Base-by-base conservation (phyloP, 306 rosid species). In the Lathyrus aphaca region DNA sequence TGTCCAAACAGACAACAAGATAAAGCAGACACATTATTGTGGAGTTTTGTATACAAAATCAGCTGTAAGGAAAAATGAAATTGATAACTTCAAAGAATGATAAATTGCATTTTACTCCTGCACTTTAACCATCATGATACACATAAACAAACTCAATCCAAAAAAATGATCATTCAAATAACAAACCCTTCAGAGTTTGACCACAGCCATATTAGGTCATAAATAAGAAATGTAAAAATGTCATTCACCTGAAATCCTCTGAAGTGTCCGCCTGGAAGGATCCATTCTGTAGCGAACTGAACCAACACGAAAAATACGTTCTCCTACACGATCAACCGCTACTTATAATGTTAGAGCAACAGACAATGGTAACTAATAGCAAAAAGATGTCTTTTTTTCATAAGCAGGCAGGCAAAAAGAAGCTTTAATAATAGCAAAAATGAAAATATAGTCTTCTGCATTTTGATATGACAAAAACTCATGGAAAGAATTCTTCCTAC, bases 251-350 rank as follows among this genome's bases (percentile, higher is more conserved):
- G 90, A 81, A 78, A 91, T 85, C 79, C 94, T 87, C 75, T 89
- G 86, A 73, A 91, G 96, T 49, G 96, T 87, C 82, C 85, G 84
- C 83, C 86, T 87, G 15, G 97, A 87, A 73, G 94, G 82, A 78
- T 91, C 96, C 97, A 91, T 89, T 80, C 76, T 85, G 79, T 89
- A 87, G 11, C 90, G 91, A 73, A 83, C 79, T 57, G 79, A 79
- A 30, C 90, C 96, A 84, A 89, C 55, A 23, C 96, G 96, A 69
- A 89, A 91, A 79, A 89, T 85, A 6, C 90, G 83, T 72, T 84
- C 92, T 77, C 93, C 91, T 91, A 82, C 82, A 82, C 70, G 76
- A 75, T 70, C 63, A 75, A 79, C 61, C 72, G 19, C 73, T 80
- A 61, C 69, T 62, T 72, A 43, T 66, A 76, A 78, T 59, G 68